Conservation (phyloP, 1,284 basidiomycete species). For the Phlebopus sp. region DNA sequence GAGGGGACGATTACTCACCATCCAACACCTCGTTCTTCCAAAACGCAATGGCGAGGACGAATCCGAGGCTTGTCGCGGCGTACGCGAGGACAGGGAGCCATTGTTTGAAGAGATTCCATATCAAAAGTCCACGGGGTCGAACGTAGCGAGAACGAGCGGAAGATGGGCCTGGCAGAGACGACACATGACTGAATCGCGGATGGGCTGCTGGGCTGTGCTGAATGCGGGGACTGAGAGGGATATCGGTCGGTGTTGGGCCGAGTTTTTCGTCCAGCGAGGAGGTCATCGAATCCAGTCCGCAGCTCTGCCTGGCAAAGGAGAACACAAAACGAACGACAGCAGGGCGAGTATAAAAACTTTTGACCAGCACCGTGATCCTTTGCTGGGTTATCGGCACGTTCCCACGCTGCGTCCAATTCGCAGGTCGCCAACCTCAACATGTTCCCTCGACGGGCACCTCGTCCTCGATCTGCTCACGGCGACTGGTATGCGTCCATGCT, state of each 20-base stretch:
- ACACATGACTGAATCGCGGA: slow-evolving; percentile 16
- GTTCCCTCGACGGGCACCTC: too few species aligned
- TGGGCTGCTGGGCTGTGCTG: slow-evolving; percentile 18
- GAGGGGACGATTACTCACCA: slow-evolving; percentile 42
- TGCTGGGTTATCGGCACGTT: slow-evolving; percentile 14
- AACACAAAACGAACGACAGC: background rate
- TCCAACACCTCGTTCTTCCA: slow-evolving; percentile 72
- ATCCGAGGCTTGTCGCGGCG: slow-evolving; percentile 62
- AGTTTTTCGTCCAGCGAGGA: too few species aligned
- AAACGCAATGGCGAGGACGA: slow-evolving; percentile 68
- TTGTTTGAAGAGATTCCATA: slow-evolving; percentile 56
- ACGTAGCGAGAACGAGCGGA: slow-evolving; percentile 28
- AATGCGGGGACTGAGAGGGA: slow-evolving; percentile 12
- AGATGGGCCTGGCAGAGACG: slow-evolving; percentile 19
- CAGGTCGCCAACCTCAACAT: too few species aligned
- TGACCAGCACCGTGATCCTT: background rate
- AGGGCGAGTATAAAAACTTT: background rate
- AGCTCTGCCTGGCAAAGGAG: background rate
- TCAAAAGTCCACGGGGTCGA: slow-evolving; percentile 47
- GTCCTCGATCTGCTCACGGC: slow-evolving; percentile 48
- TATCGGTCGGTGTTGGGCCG: slow-evolving; percentile 16
- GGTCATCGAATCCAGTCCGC: slow-evolving; percentile 32
- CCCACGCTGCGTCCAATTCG: slow-evolving; percentile 12
- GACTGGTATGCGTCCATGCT: slow-evolving; percentile 64
- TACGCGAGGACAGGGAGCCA: slow-evolving; percentile 75